These are phyloP conservation scores for Collybia sordida DNA, from an alignment of 768 basidiomycete species.

Conservation along the genomic window DNA sequence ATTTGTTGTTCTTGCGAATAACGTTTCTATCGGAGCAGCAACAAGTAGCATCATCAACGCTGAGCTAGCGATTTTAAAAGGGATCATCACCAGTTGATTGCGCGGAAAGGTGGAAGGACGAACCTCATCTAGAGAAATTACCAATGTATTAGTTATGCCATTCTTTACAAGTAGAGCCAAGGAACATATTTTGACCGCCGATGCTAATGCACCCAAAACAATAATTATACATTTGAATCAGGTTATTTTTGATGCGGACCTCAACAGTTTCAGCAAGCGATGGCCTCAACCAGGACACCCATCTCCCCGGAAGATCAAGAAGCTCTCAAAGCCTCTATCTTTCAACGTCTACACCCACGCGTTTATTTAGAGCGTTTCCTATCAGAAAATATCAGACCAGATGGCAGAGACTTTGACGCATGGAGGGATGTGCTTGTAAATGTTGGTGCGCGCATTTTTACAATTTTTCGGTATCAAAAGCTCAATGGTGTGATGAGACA, in stretches of 20 bases:
- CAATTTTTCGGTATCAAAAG: neutral
- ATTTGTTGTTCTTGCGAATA: slow-evolving; percentile 90
- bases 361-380: slow-evolving; percentile 88
- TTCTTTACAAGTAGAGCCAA: no score
- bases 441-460: slow-evolving; percentile 54
- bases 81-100: slow-evolving; percentile 22
- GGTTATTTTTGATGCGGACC: neutral
- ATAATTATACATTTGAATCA: no score
- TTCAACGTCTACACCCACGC: slow-evolving; percentile 87
- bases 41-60: slow-evolving; percentile 98
- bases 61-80: slow-evolving; percentile 87
- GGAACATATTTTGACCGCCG: no score
- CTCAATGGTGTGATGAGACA: slow-evolving; percentile 22
- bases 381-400: slow-evolving; percentile 74
- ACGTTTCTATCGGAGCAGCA: slow-evolving; percentile 94
- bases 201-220: neutral
- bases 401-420: slow-evolving; percentile 67
- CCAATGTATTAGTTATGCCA: no score
- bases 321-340: slow-evolving; percentile 54
- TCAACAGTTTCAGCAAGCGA: neutral
- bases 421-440: slow-evolving; percentile 82
- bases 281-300: neutral
- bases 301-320: slow-evolving; percentile 30
- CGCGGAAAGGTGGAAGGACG: neutral
- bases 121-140: neutral